Evolutionary conservation across 2,329 filamentous ascomycete species (phyloP).

Genomic region (Nigrospora sphaerica): DNA sequence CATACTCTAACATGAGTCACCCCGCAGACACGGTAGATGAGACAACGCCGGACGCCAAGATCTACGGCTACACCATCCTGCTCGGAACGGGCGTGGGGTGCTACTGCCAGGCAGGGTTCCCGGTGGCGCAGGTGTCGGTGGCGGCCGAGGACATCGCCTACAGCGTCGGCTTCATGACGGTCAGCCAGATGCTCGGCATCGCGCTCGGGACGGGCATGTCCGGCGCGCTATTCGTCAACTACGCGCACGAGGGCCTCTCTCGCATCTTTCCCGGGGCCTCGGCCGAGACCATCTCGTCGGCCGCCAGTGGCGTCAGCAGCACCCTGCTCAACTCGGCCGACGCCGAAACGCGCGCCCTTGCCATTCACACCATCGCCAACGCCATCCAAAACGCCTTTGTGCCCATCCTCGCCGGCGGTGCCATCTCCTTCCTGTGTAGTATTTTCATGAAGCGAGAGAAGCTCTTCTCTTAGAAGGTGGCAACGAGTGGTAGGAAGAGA

Average conservation of each 20-base stretch:
- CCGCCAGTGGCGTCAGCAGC: background rate
- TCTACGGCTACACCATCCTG: constrained; percentile 29
- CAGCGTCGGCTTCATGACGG: constrained; percentile 27
- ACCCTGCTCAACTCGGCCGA: background rate
- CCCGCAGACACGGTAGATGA: background rate
- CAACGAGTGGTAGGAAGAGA: too few relatives aligned
- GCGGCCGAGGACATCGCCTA: constrained; percentile 16
- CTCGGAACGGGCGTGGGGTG: constrained; percentile 31
- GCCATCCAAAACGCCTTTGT: background rate
- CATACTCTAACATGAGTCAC: background rate
- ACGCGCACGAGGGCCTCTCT: background rate
- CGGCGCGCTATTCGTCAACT: constrained; percentile 4
- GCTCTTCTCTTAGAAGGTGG: background rate
- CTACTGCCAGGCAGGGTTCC: constrained; percentile 24
- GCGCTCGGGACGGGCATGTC: constrained; percentile 2
- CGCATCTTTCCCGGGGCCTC: background rate
- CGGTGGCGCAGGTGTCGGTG: constrained; percentile 25
- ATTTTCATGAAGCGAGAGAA: background rate
- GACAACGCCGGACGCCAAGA: constrained; percentile 9
- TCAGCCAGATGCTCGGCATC: constrained; percentile 7
- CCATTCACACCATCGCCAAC: background rate
- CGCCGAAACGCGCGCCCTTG: background rate
- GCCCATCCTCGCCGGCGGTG: background rate
- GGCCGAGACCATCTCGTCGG: background rate
- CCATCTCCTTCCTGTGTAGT: background rate